A percentile compares a stretch with the other conserved stretches of the same genome.
These are phyloP conservation scores for Eucalyptus rudis DNA, from an alignment of 345 rosid species.

Conservation along the genomic window DNA sequence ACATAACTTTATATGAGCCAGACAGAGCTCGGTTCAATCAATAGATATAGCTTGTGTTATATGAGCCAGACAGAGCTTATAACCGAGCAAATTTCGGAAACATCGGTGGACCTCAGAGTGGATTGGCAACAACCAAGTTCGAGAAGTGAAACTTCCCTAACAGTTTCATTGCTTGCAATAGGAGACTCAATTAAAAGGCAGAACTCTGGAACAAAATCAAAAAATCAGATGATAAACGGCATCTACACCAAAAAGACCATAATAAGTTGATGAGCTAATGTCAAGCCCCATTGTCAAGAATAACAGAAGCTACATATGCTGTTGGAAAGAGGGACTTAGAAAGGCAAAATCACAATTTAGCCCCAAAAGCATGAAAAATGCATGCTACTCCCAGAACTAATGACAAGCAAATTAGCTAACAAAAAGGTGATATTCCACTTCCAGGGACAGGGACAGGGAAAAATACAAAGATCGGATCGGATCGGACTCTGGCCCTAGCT, in stretches of 20 bases:
- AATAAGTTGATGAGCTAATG: neutral
- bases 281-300: neutral
- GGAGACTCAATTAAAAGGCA: neutral
- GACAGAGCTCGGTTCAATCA: neutral
- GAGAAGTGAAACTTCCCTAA: neutral
- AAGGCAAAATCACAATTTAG: neutral
- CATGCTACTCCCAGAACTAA: neutral
- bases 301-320: neutral
- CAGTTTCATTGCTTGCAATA: neutral
- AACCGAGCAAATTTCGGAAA: neutral
- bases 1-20: neutral
- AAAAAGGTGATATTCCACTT: neutral
- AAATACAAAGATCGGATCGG: neutral
- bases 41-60: neutral
- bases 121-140: neutral
- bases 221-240: neutral
- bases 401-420: neutral
- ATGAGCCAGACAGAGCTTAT: neutral
- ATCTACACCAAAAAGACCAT: neutral
- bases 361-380: neutral
- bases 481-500: neutral
- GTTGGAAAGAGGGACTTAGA: neutral
- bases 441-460: neutral
- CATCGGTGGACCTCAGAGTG: neutral
- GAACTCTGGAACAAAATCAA: neutral